Percentiles rank a stretch among this genome's conserved stretches.
Conservation (phyloP, 2,329 filamentous ascomycete species). For the Colletotrichum nymphaeae region DNA sequence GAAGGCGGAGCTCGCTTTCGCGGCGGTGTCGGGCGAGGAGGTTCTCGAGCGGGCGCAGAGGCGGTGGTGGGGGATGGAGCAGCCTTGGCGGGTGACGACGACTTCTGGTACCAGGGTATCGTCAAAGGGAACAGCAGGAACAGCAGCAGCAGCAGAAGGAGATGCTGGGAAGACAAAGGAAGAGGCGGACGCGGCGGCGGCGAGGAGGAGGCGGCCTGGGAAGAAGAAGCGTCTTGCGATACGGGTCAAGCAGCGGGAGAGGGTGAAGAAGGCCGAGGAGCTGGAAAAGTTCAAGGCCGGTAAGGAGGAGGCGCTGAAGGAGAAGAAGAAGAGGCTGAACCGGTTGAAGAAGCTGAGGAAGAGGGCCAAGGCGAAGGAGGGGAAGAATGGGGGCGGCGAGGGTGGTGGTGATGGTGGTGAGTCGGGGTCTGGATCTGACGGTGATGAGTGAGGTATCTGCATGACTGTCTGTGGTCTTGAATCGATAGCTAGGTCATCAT, state of each 20-base stretch:
- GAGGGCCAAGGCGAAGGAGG: slow-evolving; percentile 67
- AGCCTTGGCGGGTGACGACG: slow-evolving; percentile 68
- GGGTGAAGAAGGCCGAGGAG: slow-evolving; percentile 52
- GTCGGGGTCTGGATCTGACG: slow-evolving; percentile 20
- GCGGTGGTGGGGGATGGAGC: slow-evolving; percentile 67
- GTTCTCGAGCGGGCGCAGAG: slow-evolving; percentile 56
- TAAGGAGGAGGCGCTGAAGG: slow-evolving; percentile 67
- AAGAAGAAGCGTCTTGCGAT: slow-evolving; percentile 69
- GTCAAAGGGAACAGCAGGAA: background rate
- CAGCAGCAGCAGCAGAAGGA: no score
- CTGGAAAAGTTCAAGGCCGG: slow-evolving; percentile 52
- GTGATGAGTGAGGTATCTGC: slow-evolving; percentile 3
- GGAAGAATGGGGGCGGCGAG: slow-evolving; percentile 50
- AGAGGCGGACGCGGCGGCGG: slow-evolving; percentile 38
- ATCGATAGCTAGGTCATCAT: background rate
- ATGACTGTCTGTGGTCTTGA: background rate
- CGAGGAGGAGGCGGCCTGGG: slow-evolving; percentile 60
- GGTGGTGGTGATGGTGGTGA: background rate
- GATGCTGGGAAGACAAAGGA: background rate
- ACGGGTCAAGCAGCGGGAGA: slow-evolving; percentile 56
- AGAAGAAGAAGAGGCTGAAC: slow-evolving; percentile 73
- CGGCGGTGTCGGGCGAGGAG: slow-evolving; percentile 64
- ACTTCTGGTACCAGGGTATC: slow-evolving; percentile 43
- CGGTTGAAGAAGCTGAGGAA: slow-evolving; percentile 69
- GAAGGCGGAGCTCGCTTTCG: slow-evolving; percentile 53